A percentile compares a stretch with the other conserved stretches of the same genome.
Evolutionary conservation across 352 stramenopile genomes (phyloP).

Genomic region (Globisporangium barbulae): DNA sequence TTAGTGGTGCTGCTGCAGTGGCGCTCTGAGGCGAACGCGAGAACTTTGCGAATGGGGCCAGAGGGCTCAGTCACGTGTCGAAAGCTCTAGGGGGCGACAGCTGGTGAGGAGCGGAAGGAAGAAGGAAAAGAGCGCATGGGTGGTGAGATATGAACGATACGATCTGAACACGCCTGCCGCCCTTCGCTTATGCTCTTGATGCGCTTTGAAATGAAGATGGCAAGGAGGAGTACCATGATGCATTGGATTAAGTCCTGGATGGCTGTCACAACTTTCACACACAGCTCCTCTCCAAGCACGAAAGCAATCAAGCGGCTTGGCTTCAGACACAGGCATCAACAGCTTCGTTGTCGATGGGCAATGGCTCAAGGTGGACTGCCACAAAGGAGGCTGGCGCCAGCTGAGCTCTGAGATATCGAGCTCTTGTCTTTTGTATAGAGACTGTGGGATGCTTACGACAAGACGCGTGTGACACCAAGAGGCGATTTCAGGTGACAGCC

Average conservation of each 20-base stretch:
- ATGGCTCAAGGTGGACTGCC: too few species aligned
- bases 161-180: neutral
- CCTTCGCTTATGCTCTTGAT: neutral
- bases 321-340: too few species aligned
- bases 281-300: neutral
- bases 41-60: slow-evolving; percentile 4
- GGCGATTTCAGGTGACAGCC: too few species aligned
- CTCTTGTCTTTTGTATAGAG: too few species aligned
- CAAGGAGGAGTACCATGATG: neutral
- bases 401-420: too few species aligned
- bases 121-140: slow-evolving; percentile 7
- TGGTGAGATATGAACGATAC: slow-evolving; percentile 4
- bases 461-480: too few species aligned
- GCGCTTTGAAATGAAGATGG: neutral
- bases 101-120: neutral
- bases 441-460: too few species aligned
- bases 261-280: neutral
- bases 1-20: neutral
- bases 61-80: neutral
- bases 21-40: slow-evolving; percentile 6
- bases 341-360: too few species aligned
- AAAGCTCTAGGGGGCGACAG: neutral
- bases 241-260: neutral
- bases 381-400: too few species aligned
- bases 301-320: neutral